Conservation (phyloP, 495 filamentous ascomycete genomes). For the Sordaria brevicollis region DNA sequence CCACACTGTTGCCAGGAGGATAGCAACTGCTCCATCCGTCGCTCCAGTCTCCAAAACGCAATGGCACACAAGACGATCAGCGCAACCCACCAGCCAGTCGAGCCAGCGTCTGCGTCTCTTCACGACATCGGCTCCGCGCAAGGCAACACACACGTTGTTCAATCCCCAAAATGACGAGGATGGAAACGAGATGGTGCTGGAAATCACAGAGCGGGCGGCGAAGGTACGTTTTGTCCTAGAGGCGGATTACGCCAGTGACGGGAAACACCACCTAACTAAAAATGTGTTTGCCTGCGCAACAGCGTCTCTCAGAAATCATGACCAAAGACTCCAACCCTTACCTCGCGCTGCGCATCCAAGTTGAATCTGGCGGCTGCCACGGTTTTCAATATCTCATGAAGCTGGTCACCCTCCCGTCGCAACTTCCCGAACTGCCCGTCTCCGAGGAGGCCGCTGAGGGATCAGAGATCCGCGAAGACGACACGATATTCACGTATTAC, state of each 20-base stretch:
- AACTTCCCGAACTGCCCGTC: constrained; percentile 19
- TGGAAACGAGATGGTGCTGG: constrained; percentile 70
- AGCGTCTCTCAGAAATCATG: constrained; percentile 64
- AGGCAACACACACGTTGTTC: constrained; percentile 33
- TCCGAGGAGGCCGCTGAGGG: constrained; percentile 14
- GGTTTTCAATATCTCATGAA: constrained; percentile 97
- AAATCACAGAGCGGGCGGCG: constrained; percentile 71
- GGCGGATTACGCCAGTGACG: no score
- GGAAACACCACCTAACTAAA: not conserved
- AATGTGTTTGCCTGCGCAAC: not conserved
- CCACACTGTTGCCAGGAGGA: not conserved
- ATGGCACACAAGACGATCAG: not conserved
- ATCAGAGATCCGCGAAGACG: constrained; percentile 49
- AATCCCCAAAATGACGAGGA: constrained; percentile 66
- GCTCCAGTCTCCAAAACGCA: not conserved
- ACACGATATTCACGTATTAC: constrained; percentile 48
- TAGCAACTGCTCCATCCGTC: not conserved
- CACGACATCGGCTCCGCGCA: constrained; percentile 17
- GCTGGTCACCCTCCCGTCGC: constrained; percentile 48
- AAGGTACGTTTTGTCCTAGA: constrained; percentile 57
- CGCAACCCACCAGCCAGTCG: constrained; percentile 2
- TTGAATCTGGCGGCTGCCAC: constrained; percentile 90
- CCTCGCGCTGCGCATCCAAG: constrained; percentile 77
- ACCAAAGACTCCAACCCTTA: constrained; percentile 66
- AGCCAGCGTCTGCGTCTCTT: constrained; percentile 12